Evolutionary conservation across 1,284 basidiomycete species (phyloP), one percentile per base, ranked within the genome.

Genomic region (Trichosporon sp.): DNA sequence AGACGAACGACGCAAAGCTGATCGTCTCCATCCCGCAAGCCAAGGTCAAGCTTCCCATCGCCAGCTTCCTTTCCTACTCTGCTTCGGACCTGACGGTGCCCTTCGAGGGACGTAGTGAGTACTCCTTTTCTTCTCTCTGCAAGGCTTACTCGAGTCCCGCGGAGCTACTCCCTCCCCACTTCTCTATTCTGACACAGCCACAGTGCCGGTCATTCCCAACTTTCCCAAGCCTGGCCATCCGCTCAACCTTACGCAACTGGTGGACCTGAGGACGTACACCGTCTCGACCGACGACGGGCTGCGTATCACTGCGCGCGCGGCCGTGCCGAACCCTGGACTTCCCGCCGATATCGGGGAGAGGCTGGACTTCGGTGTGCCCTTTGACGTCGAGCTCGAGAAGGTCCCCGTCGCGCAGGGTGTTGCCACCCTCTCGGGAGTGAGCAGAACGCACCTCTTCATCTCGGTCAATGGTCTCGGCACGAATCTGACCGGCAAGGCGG

Each of bases 181-280:
- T 26, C 21, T 8, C 14, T 61, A 10, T 59, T 70, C 74, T 71
- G 67, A 73, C 69, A 10, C 31, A 40, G 26, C 26, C 26, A 11
- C 70, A 84, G 83, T 84, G 8, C 81, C 83, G 10, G 69, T 67
- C 7, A 40, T 84, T 3, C 81, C 82, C 16, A 78, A 80, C 64
- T 69, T 84, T 31, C 83, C 83, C 4, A 38, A 43, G 16, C 81
- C 82, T 4, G 80, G 80, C 14, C 51, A 63, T n/a, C 76, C 76
- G 19, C 76, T 82, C 32, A 76, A 84, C 66, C 76, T 84, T 8
- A 75, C 80, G 1, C 67, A 74, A 5, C 75, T 83, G 6, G 80
- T 84, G 61, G 75, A 71, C 2, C 76, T 84, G 6, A 74, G 76
- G 40, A 69, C 70, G 14, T 84, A 84, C 72, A 68, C 78, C 0